Base-by-base conservation (phyloP, 768 basidiomycete species). In the Trichaptum fuscoviolaceum region DNA sequence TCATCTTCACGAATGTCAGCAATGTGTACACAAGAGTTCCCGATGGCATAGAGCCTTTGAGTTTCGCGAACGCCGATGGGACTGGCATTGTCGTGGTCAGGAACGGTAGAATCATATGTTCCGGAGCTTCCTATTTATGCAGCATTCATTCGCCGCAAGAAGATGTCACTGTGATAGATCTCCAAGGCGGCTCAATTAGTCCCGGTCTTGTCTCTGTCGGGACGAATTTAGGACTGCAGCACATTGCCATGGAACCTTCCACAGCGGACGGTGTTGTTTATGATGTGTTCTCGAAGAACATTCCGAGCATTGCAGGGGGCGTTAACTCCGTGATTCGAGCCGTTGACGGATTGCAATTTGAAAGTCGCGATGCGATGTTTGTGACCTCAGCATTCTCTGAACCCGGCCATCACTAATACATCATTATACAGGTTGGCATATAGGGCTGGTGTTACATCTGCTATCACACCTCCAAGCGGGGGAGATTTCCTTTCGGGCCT, bases 401-500 rank as follows among this genome's bases (percentile, higher is more conserved):
- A 58, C 58, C 20, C 10, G 58, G 9, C 5, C n/a, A 36, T 17
- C 58, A 58, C 66, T 71, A 36, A 74, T 36, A 6, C 10, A 15
- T 25, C 25, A 17, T 24, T 7, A 27, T 63, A 36, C 70, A 93
- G 92, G 35, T 72, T 91, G 57, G 91, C 93, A 0, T 91, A 92
- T 71, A 85, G 85, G 23, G 76, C 82, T 7, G 93, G 93, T 3
- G 89, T 95, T 2, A 92, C 91, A 1, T 83, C 81, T 0, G 90
- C 83, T 1, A 79, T 95, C 17, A 80, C 83, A 0, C 83, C 87
- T 0, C 93, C 93, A 0, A 72, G 76, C 7, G 80, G 84, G 2
- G 23, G 62, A 7, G 84, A 88, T 7, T 84, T 92, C 69, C 72
- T 92, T 35, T 75, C 79, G 0, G 93, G 93, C 0, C 72, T 93